Evolutionary conservation across 345 rosid species (phyloP), one percentile per base, ranked within the genome.

Genomic region (Boechera stricta): DNA sequence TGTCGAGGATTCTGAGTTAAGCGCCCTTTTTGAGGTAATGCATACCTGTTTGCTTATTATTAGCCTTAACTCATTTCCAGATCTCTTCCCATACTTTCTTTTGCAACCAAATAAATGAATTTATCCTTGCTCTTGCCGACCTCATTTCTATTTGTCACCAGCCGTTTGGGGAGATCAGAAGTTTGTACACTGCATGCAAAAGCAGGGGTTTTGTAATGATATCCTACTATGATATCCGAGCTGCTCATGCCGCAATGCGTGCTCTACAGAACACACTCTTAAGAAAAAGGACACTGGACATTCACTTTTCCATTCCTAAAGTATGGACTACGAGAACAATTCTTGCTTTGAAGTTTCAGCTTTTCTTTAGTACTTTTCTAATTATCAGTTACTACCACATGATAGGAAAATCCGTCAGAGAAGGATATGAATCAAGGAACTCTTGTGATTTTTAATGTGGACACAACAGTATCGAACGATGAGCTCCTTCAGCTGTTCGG

Each of bases 181-280:
- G 90, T 48, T 82, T 94, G 73, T 94, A 94, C 67, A 91, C 96
- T 67, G 93, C 98, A 60, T 94, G 97, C 86, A 94, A 94, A 82
- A 96, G 93, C 83, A 85, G 98, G 64, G 98, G 98, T 11, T 94
- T 94, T 78, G 96, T 94, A 72, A 94, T 94, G 97, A 90, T 94
- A 83, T 90, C 97, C 29, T 94, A 94, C 76, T 94, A 91, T 74
- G 97, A 94, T 70, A 94, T 94, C 55, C 86, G 98, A 63, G 91
- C 87, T 79, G 96, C 96, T 48, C 96, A 96, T 73, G 86, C 88
- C 21, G 98, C 98, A 48, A 94, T 94, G 97, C 88, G 93, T 72
- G 91, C 94, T 2, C 82, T 94, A 61, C 96, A 94, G 81, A 90
- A 90, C 79, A 94, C 89, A 71, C 94, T 96, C n/a, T 83, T 94